Base-by-base conservation (phyloP, 2,329 filamentous ascomycete species). In the Drechslerella coelobrocha region DNA sequence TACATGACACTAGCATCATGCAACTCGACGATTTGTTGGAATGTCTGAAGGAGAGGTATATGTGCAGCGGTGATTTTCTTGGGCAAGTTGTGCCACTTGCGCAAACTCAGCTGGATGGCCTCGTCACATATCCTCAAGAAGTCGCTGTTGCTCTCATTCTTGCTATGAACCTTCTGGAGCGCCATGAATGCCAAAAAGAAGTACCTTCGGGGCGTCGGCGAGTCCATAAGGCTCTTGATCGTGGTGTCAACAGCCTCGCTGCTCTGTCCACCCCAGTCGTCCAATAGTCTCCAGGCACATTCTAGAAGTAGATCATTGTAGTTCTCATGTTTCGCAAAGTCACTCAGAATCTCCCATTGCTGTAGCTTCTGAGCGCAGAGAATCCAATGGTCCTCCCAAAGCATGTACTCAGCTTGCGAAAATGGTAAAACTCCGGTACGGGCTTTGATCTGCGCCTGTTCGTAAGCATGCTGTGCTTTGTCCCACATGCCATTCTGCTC, bases 401-500 rank as follows among this genome's bases (percentile, higher is more conserved):
- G 85, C 86, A 96, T 97, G 80, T 99, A 99, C 79, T 99, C 94
- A 29, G 89, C 92, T 76, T 95, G 90, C 0, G 93, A 96, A 79
- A 97, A 97, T 0, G 94, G 93, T 72, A 97, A 87, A n/a, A 93
- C 91, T 55, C 92, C 94, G 0, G 93, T 97, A 50, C 95, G 87
- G 47, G 95, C 94, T 79, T 97, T 99, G 78, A 99, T 91, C 79
- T 99, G 95, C 0, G 95, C 94, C 61, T 89, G 89, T 79, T 99
- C 94, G 78, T 97, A 99, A 81, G 97, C 89, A 77, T 90, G 90
- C 80, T 99, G 95, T 0, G 95, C 92, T 80, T 97, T 97, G 76
- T 99, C 94, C 95, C 94, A 99, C 86, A 97, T 96, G 51, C 94
- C 94, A 76, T 96, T 96, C 78, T 99, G 95, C 80, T 99, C 95